phyloP scores from a whole-genome alignment of 768 basidiomycete species.

The Tricholoma flavovirens region DNA sequence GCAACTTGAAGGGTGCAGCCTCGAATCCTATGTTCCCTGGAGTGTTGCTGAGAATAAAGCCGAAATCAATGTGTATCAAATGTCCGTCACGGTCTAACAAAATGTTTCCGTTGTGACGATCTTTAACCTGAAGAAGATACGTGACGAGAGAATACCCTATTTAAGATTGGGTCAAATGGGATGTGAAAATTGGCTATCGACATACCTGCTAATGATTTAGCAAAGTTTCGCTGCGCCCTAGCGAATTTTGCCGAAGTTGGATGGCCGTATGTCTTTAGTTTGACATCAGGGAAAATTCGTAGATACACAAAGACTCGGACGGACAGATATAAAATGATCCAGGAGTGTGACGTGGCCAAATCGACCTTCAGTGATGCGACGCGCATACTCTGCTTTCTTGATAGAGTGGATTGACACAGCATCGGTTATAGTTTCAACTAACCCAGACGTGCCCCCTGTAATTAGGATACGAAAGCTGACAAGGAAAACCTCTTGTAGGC shows the following conservation, averaged over 20 bases:
- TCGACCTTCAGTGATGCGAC: slow-evolving; percentile 72
- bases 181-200: not conserved
- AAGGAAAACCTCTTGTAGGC: not conserved
- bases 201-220: slow-evolving; percentile 80
- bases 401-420: slow-evolving; percentile 98
- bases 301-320: slow-evolving; percentile 19
- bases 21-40: slow-evolving; percentile 98
- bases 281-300: not conserved
- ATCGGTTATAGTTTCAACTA: slow-evolving; percentile 98
- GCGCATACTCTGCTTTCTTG: slow-evolving; percentile 97
- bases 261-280: slow-evolving; percentile 77
- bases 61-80: slow-evolving; percentile 96
- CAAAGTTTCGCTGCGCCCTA: slow-evolving; percentile 91
- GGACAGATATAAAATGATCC: slow-evolving; percentile 86
- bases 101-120: slow-evolving; percentile 98
- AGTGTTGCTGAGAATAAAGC: slow-evolving; percentile 95
- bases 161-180: slow-evolving; percentile 1
- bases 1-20: slow-evolving; percentile 97
- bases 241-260: slow-evolving; percentile 81
- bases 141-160: slow-evolving; percentile 91
- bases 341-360: slow-evolving; percentile 84
- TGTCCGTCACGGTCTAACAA: slow-evolving; percentile 93
- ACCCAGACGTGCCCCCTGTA: slow-evolving; percentile 85
- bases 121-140: slow-evolving; percentile 97
- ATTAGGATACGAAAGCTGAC: slow-evolving; percentile 91